Percentiles rank a stretch among this genome's conserved stretches.
Evolutionary conservation across 805 yeast genomes (phyloP).

Genomic region (Wickerhamiella allomyrinae): DNA sequence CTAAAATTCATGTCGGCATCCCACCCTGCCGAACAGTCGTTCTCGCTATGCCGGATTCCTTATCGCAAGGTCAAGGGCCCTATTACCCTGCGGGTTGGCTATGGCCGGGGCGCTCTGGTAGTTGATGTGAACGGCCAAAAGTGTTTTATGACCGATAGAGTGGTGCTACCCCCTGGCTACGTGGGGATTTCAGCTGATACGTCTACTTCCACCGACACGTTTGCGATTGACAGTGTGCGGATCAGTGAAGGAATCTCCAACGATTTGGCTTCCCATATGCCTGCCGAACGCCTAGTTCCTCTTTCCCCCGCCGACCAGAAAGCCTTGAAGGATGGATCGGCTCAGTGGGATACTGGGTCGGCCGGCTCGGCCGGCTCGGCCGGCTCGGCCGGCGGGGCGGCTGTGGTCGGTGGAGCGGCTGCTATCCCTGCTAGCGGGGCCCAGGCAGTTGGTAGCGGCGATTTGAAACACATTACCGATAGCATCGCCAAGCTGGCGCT

Average conservation of each 20-base stretch:
- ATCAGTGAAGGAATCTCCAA: constrained; percentile 10
- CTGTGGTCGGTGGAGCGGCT: not conserved
- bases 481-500: not conserved
- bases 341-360: no score
- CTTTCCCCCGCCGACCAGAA: not conserved
- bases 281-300: constrained; percentile 1
- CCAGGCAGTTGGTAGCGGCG: not conserved
- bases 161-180: constrained; percentile 23
- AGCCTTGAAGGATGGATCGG: no score
- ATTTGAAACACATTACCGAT: not conserved
- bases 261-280: constrained; percentile 11
- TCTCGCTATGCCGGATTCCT: constrained; percentile 24
- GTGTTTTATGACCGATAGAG: constrained; percentile 24
- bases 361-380: not conserved
- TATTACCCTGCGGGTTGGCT: constrained; percentile 21
- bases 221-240: constrained; percentile 8
- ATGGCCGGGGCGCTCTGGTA: constrained; percentile 20
- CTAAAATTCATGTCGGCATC: constrained; percentile 15
- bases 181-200: constrained; percentile 26
- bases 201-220: constrained; percentile 12
- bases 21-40: constrained; percentile 22
- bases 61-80: constrained; percentile 24
- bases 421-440: no score
- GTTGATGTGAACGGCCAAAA: constrained; percentile 28
- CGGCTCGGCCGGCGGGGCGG: not conserved